phyloP scores from a whole-genome alignment of 2,329 filamentous ascomycete genomes.

The Rosellinia necatrix region DNA sequence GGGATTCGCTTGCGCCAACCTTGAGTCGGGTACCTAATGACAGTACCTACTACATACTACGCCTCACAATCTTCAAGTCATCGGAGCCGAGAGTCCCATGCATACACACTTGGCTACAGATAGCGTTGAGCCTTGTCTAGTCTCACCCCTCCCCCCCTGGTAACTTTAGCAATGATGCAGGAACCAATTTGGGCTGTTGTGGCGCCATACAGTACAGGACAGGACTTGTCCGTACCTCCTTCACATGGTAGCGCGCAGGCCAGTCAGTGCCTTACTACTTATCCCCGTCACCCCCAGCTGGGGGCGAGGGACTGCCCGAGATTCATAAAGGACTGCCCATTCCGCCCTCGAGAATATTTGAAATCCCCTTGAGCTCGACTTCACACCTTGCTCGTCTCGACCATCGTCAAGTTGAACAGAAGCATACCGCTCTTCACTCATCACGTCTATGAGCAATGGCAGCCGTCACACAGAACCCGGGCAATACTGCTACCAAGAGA shows the following conservation, averaged over 20 bases:
- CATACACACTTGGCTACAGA: slow-evolving; percentile 18
- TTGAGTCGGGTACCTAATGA: no score
- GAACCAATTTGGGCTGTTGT: slow-evolving; percentile 27
- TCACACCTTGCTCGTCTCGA: slow-evolving; percentile 16
- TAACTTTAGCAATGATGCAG: slow-evolving; percentile 21
- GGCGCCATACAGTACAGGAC: slow-evolving; percentile 22
- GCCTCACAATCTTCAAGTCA: slow-evolving; percentile 18
- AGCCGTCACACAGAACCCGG: slow-evolving; percentile 21
- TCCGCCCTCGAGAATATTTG: slow-evolving; percentile 21
- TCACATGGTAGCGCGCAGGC: slow-evolving; percentile 1
- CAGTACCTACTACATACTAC: neutral
- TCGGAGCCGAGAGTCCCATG: slow-evolving; percentile 27
- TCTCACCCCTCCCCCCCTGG: slow-evolving; percentile 16
- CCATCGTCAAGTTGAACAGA: slow-evolving; percentile 16
- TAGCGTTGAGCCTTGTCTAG: slow-evolving; percentile 21
- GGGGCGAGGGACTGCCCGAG: slow-evolving; percentile 6
- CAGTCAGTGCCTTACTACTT: slow-evolving; percentile 21
- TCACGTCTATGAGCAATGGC: slow-evolving; percentile 26
- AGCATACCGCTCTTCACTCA: slow-evolving; percentile 15
- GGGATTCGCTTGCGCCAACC: slow-evolving; percentile 12
- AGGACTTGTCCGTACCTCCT: slow-evolving; percentile 14
- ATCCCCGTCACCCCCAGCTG: slow-evolving; percentile 19
- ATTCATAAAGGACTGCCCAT: slow-evolving; percentile 23
- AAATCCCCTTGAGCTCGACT: slow-evolving; percentile 21
- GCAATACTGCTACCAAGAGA: slow-evolving; percentile 27